Percentiles rank a stretch among this genome's conserved stretches.
These are phyloP conservation scores for Forsythia suspensa DNA, from an alignment of 257 asterid species.

Conservation along the genomic window DNA sequence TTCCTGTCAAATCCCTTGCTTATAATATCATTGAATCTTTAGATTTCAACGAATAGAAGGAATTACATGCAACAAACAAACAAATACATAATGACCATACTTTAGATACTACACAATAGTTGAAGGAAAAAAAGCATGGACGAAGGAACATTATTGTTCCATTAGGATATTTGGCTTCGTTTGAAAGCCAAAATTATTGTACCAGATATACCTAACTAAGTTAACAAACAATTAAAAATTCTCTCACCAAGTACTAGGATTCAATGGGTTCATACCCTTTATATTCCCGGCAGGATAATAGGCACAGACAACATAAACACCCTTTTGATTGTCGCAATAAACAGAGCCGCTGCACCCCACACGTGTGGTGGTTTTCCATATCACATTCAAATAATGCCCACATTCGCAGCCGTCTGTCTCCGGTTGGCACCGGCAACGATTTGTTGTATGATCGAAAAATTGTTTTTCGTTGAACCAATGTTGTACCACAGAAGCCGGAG, in stretches of 20 bases:
- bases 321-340: constrained; percentile 51
- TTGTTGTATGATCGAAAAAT: constrained; percentile 29
- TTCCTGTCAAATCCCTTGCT: background rate
- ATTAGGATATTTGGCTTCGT: background rate
- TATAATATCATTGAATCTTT: background rate
- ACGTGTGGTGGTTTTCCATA: constrained; percentile 45
- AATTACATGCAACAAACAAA: background rate
- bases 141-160: background rate
- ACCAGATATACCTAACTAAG: background rate
- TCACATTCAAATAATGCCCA: constrained; percentile 56
- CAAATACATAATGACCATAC: background rate
- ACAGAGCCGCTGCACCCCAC: constrained; percentile 66
- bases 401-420: constrained; percentile 60
- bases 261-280: constrained; percentile 41
- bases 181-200: background rate
- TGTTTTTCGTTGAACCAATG: constrained; percentile 46
- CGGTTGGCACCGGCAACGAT: constrained; percentile 40
- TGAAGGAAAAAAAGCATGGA: background rate
- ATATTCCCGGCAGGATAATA: constrained; percentile 56
- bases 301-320: constrained; percentile 47
- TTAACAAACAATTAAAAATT: too few species aligned
- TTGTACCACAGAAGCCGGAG: constrained; percentile 42
- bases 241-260: background rate
- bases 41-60: too few species aligned
- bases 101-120: too few species aligned